These are phyloP conservation scores for Moesziomyces sp. DNA, from an alignment of 1,284 basidiomycete genomes.

Conservation along the genomic window DNA sequence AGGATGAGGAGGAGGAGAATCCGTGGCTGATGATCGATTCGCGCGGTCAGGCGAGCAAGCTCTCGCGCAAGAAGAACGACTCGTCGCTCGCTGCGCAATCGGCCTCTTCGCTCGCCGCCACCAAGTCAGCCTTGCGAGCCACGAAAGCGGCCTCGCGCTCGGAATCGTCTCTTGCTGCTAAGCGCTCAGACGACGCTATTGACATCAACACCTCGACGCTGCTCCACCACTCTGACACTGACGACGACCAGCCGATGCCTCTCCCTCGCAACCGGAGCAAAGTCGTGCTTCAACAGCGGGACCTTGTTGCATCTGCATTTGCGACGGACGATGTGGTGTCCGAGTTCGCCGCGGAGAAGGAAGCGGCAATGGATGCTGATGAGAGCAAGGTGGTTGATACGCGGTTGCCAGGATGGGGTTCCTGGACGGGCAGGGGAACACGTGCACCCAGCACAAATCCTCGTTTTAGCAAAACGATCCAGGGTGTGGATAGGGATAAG, in stretches of 20 bases:
- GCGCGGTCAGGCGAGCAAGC: conserved; percentile 6
- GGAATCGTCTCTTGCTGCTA: conserved; percentile 27
- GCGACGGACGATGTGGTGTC: conserved; percentile 94
- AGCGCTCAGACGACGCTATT: conserved; percentile 17
- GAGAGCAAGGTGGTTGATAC: conserved; percentile 85
- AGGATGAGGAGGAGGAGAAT: conserved; percentile 28
- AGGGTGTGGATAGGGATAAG: conserved; percentile 78
- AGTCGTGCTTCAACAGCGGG: conserved; percentile 74
- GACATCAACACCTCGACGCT: conserved; percentile 16
- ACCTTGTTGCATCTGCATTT: conserved; percentile 92
- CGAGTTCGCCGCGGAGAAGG: conserved; percentile 86
- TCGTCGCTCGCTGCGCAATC: conserved; percentile 8
- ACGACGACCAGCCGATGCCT: conserved; percentile 19
- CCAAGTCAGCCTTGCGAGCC: conserved; percentile 38
- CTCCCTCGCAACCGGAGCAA: not conserved
- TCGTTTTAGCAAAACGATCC: conserved; percentile 10
- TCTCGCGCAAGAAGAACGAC: conserved; percentile 52
- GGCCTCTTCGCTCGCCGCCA: conserved; percentile 22
- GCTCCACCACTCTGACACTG: conserved; percentile 1
- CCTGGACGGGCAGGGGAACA: conserved; percentile 86
- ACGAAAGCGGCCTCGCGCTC: conserved; percentile 47
- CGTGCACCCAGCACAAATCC: conserved; percentile 57
- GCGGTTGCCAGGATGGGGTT: conserved; percentile 89
- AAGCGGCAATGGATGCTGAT: conserved; percentile 80
- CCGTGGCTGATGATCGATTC: conserved; percentile 44